Evolutionary conservation across 108 stramenopile species (phyloP).

Genomic region (Schizochytrium sp.): DNA sequence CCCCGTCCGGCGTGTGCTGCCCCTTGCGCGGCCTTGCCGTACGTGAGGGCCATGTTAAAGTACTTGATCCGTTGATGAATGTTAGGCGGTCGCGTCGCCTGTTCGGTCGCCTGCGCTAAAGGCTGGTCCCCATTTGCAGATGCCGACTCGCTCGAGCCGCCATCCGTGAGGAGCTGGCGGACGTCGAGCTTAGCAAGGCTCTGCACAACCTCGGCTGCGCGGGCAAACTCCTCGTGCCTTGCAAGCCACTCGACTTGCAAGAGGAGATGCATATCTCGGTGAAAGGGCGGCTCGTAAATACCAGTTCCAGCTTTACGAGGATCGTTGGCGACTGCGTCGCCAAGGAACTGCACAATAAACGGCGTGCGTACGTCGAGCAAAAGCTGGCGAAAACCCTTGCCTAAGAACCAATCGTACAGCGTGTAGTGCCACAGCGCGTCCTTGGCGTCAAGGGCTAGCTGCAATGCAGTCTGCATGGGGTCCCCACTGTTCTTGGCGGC

Average conservation of each 20-base stretch:
- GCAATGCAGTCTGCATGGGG: background rate
- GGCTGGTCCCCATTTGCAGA: no score
- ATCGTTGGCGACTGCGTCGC: background rate
- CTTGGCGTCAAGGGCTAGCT: background rate
- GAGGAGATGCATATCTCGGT: background rate
- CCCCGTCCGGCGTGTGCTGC: background rate
- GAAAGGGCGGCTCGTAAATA: background rate
- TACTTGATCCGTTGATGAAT: background rate
- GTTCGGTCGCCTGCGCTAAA: background rate
- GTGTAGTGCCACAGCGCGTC: constrained; percentile 5
- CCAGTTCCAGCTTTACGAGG: background rate
- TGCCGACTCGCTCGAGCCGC: no score
- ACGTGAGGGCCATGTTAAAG: background rate
- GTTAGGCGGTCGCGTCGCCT: background rate
- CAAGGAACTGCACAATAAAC: background rate
- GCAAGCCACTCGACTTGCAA: background rate
- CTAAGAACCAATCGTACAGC: background rate
- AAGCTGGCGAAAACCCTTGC: background rate
- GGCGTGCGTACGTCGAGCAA: background rate
- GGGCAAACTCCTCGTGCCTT: background rate
- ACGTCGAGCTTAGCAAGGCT: background rate
- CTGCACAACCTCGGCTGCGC: background rate
- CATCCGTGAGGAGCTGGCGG: background rate
- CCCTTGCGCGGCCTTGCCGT: background rate
- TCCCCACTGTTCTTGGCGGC: background rate